Evolutionary conservation across 176 grass and related monocot species (phyloP).

Genomic region (Elymus sibiricus): DNA sequence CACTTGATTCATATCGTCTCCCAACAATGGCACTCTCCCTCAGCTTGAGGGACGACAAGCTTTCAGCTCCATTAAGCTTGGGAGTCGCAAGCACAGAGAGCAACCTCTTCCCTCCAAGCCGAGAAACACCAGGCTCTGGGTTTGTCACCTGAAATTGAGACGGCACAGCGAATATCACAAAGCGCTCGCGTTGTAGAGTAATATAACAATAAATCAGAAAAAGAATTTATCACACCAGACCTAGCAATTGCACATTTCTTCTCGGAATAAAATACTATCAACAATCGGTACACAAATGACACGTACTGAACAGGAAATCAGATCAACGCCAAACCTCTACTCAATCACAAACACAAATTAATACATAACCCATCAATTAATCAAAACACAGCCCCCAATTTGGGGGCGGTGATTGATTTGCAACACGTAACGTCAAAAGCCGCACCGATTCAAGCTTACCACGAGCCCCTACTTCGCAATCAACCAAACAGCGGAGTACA

Average conservation of each 20-base stretch:
- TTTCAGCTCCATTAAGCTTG: constrained; percentile 18
- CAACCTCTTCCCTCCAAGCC: constrained; percentile 48
- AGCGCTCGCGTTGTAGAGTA: background rate
- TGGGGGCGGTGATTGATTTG: background rate
- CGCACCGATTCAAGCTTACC: background rate
- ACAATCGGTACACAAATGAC: background rate
- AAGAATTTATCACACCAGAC: background rate
- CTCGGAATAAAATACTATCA: background rate
- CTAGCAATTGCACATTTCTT: background rate
- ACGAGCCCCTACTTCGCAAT: background rate
- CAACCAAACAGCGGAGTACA: background rate
- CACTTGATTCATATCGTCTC: constrained; percentile 63
- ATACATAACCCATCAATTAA: background rate
- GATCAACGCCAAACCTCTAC: background rate
- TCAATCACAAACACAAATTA: background rate
- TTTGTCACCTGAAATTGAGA: constrained; percentile 48
- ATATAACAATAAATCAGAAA: background rate
- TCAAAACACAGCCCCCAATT: background rate
- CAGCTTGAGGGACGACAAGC: constrained; percentile 17
- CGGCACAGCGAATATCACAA: background rate
- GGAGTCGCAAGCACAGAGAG: constrained; percentile 40
- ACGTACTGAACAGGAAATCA: background rate
- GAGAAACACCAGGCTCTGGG: constrained; percentile 19
- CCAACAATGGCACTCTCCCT: constrained; percentile 34
- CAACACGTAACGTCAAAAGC: background rate